A percentile compares a stretch with the other conserved stretches of the same genome.
These are phyloP conservation scores for Ogataea parapolymorpha DNA, from an alignment of 805 yeast species.

Conservation along the genomic window DNA sequence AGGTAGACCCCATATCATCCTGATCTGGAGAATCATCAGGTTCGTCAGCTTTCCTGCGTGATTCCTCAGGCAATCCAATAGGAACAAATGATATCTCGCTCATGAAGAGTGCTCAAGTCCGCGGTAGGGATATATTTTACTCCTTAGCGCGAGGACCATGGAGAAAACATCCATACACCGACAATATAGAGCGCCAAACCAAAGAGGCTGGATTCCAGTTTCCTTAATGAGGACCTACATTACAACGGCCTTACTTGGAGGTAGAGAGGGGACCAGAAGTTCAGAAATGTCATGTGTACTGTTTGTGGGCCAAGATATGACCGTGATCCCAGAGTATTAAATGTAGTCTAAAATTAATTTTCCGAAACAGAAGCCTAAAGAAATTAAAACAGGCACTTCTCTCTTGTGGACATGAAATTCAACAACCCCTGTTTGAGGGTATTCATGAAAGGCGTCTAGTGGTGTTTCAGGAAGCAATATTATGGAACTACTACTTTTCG, in stretches of 20 bases:
- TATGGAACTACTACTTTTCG: background rate
- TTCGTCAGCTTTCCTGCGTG: background rate
- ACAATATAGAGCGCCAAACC: background rate
- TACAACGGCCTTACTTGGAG: no score
- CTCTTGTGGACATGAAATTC: background rate
- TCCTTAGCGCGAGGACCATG: conserved; percentile 5
- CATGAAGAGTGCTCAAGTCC: background rate
- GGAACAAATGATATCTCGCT: conserved; percentile 1
- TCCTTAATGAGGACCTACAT: background rate
- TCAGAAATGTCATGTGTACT: no score
- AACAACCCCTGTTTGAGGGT: background rate
- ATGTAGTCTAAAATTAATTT: no score
- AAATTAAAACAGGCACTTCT: no score
- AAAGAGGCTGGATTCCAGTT: background rate
- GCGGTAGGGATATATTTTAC: conserved; percentile 3
- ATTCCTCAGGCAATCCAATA: conserved; percentile 1
- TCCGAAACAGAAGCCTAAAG: no score
- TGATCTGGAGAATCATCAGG: background rate
- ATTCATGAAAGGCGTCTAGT: background rate
- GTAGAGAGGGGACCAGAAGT: no score
- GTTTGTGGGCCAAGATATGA: no score
- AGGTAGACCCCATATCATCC: conserved; percentile 19
- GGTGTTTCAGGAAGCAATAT: background rate
- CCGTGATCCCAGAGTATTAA: no score
- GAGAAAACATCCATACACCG: conserved; percentile 8